These are phyloP conservation scores for Sphagnum tenellum DNA, from an alignment of 225 moss, liverwort and hornwort species.

Conservation along the genomic window DNA sequence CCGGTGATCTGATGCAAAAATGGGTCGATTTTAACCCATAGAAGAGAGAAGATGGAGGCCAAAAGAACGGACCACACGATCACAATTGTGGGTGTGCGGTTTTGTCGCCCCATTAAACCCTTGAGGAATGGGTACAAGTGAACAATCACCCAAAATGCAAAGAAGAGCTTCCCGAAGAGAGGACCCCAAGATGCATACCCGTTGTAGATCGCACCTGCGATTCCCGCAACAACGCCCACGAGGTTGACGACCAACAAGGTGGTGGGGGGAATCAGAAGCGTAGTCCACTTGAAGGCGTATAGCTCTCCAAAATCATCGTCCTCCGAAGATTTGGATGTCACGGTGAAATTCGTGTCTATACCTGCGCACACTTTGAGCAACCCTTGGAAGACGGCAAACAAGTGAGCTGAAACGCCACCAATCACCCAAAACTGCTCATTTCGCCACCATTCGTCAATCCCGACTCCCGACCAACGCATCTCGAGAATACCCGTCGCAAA, in stretches of 20 bases:
- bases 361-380: conserved; percentile 75
- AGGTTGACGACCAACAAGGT: conserved; percentile 71
- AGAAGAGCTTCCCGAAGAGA: conserved; percentile 85
- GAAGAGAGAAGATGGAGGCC: conserved; percentile 85
- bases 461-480: conserved; percentile 84
- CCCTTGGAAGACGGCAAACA: conserved; percentile 80
- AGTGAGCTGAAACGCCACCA: conserved; percentile 61
- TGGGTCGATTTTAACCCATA: conserved; percentile 82
- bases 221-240: conserved; percentile 77
- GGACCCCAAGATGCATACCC: conserved; percentile 81
- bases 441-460: conserved; percentile 90
- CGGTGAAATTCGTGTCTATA: conserved; percentile 81
- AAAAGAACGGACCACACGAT: conserved; percentile 80
- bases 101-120: conserved; percentile 86
- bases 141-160: conserved; percentile 92
- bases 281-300: conserved; percentile 73
- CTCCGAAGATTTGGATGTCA: conserved; percentile 65
- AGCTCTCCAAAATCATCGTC: conserved; percentile 75
- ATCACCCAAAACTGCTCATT: conserved; percentile 98
- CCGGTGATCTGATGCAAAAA: conserved; percentile 57
- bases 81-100: conserved; percentile 75
- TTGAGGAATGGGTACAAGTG: conserved; percentile 88
- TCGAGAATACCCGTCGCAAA: conserved; percentile 79
- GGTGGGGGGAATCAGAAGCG: conserved; percentile 74
- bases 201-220: conserved; percentile 80